Evolutionary conservation across 2,329 filamentous ascomycete genomes (phyloP).

Genomic region (Arthrobotrys sinensis): DNA sequence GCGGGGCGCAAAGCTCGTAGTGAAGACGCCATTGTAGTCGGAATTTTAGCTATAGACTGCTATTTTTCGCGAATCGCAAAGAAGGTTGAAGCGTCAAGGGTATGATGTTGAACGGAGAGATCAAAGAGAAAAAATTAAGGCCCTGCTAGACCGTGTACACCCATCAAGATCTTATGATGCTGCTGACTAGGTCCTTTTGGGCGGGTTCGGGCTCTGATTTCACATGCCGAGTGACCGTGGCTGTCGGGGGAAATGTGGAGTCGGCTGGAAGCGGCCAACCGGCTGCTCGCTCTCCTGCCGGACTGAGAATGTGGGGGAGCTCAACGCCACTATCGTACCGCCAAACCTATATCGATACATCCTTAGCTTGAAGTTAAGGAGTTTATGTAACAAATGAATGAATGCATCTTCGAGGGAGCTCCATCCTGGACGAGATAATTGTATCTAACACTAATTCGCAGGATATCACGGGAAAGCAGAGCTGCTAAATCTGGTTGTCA

Average conservation of each 20-base stretch:
- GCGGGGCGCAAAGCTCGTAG: slow-evolving; percentile 56
- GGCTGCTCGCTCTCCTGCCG: slow-evolving; percentile 37
- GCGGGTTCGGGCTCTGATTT: slow-evolving; percentile 21
- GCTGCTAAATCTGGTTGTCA: neutral
- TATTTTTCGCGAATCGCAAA: slow-evolving; percentile 11
- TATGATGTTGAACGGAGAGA: slow-evolving; percentile 20
- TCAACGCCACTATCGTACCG: neutral
- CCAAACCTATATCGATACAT: no score
- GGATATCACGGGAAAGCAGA: neutral
- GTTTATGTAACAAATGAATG: no score
- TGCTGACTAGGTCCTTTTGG: slow-evolving; percentile 22
- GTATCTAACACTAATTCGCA: neutral
- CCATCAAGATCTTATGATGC: slow-evolving; percentile 38
- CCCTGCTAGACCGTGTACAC: slow-evolving; percentile 7
- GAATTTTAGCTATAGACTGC: neutral
- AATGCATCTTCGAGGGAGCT: neutral
- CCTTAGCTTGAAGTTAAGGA: no score
- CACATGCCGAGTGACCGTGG: slow-evolving; percentile 48
- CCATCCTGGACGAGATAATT: neutral
- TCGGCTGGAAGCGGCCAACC: slow-evolving; percentile 56
- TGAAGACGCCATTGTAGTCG: slow-evolving; percentile 50
- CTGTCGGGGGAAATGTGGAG: slow-evolving; percentile 26
- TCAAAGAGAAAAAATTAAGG: slow-evolving; percentile 33
- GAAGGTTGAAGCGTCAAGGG: slow-evolving; percentile 14
- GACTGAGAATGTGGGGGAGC: slow-evolving; percentile 42